Conservation (phyloP, 2,329 filamentous ascomycete species). For the Fusarium sp. region DNA sequence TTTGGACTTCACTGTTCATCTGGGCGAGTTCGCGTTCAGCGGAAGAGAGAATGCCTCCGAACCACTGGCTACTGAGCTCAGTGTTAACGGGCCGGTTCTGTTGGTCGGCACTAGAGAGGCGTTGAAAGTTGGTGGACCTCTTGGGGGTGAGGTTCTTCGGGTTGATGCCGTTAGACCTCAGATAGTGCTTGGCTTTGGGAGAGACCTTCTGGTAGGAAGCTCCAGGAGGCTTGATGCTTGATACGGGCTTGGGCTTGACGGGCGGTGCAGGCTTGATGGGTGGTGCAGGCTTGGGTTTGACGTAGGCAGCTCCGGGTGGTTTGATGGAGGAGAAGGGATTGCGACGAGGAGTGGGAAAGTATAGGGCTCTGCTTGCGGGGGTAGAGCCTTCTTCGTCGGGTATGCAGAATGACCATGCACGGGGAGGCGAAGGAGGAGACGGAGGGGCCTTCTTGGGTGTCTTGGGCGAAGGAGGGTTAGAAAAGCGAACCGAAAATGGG, state of each 20-base stretch:
- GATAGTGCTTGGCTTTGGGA: conserved; percentile 25
- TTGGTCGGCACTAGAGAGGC: background rate
- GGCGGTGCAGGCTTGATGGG: background rate
- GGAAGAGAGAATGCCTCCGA: conserved; percentile 8
- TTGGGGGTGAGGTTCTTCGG: conserved; percentile 7
- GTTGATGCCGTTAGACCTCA: conserved; percentile 5
- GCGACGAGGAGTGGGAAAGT: too few species aligned
- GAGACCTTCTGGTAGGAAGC: conserved; percentile 28
- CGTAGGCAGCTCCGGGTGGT: background rate
- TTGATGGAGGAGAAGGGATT: background rate
- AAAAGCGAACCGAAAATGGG: background rate
- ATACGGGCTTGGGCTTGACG: background rate
- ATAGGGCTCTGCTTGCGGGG: too few species aligned
- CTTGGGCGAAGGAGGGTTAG: background rate
- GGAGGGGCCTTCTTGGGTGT: background rate
- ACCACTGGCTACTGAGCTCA: conserved; percentile 10
- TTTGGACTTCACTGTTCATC: background rate
- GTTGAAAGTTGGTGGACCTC: conserved; percentile 6
- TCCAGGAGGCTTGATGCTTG: conserved; percentile 14
- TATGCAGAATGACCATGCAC: background rate
- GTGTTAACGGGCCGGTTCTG: background rate
- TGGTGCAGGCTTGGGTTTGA: background rate
- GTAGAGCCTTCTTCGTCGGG: too few species aligned
- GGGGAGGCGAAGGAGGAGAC: background rate
- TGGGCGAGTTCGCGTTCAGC: conserved; percentile 12